Percentiles rank a stretch among this genome's conserved stretches.
Evolutionary conservation across 2,329 filamentous ascomycete genomes (phyloP).

Genomic region (Neopestalotiopsis sp.): DNA sequence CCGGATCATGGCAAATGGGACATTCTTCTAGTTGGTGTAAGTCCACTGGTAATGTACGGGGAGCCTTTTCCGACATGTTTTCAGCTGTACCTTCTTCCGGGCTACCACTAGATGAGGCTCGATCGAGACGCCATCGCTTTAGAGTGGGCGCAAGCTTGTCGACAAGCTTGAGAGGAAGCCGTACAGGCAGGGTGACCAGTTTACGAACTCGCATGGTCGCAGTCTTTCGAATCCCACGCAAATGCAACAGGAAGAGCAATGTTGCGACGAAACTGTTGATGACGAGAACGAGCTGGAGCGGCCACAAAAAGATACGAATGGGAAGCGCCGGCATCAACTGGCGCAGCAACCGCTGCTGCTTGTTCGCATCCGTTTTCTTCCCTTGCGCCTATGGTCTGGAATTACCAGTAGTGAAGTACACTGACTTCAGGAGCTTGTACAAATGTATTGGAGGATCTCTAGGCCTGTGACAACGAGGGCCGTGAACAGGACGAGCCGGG

Average conservation of each 20-base stretch:
- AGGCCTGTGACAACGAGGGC: neutral
- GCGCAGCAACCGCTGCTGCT: neutral
- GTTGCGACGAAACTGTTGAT: neutral
- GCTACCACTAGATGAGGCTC: neutral
- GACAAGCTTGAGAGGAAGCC: constrained; percentile 8
- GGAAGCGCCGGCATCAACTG: constrained; percentile 11
- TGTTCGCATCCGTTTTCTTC: neutral
- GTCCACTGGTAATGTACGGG: constrained; percentile 2
- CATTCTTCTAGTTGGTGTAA: constrained; percentile 36
- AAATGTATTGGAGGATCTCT: neutral
- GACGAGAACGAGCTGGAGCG: neutral
- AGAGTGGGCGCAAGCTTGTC: constrained; percentile 2
- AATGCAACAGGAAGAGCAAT: neutral
- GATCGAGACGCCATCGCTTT: constrained; percentile 3
- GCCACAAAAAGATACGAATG: constrained; percentile 1
- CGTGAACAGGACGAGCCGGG: neutral
- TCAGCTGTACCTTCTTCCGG: constrained; percentile 16
- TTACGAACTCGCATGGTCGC: constrained; percentile 8
- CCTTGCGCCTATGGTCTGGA: neutral
- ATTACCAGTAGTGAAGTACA: neutral
- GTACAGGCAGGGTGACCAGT: constrained; percentile 9
- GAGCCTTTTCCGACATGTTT: constrained; percentile 24
- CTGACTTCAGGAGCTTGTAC: neutral
- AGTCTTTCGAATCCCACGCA: neutral
- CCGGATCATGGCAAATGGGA: constrained; percentile 48